Percentiles rank a stretch among this genome's conserved stretches.
phyloP scores from a whole-genome alignment of 345 rosid species.

The Lumnitzera racemosa region DNA sequence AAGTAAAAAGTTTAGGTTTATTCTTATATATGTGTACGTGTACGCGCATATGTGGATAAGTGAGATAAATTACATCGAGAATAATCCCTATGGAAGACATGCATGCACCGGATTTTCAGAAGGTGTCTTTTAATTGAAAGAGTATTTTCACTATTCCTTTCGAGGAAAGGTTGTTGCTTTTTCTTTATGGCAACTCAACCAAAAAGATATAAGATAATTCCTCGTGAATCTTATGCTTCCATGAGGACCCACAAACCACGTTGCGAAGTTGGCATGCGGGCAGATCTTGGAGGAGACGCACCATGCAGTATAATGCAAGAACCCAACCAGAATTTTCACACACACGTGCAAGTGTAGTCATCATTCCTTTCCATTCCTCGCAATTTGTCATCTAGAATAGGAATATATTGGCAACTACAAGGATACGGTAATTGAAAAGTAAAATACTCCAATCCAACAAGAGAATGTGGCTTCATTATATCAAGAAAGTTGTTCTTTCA shows the following conservation, averaged over 20 bases:
- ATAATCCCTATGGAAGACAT: too few species aligned
- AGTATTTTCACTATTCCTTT: constrained; percentile 12
- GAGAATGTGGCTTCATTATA: neutral
- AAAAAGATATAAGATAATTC: constrained; percentile 15
- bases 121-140: too few species aligned
- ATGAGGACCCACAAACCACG: constrained; percentile 38
- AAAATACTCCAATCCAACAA: too few species aligned
- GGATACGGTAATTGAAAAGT: too few species aligned
- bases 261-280: constrained; percentile 17
- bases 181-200: constrained; percentile 44
- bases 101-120: neutral
- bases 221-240: constrained; percentile 48
- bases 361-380: constrained; percentile 4
- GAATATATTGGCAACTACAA: constrained; percentile 19
- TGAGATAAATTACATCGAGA: too few species aligned
- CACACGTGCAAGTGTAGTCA: constrained; percentile 8
- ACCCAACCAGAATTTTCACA: constrained; percentile 1
- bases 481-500: neutral
- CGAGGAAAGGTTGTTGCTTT: constrained; percentile 17
- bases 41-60: too few species aligned
- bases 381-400: constrained; percentile 11
- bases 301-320: constrained; percentile 1
- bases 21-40: too few species aligned
- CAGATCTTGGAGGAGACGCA: too few species aligned
- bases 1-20: too few species aligned